Evolutionary conservation across 2,329 filamentous ascomycete species (phyloP), one percentile per base, ranked within the genome.

Genomic region (Cladosporium sp.): DNA sequence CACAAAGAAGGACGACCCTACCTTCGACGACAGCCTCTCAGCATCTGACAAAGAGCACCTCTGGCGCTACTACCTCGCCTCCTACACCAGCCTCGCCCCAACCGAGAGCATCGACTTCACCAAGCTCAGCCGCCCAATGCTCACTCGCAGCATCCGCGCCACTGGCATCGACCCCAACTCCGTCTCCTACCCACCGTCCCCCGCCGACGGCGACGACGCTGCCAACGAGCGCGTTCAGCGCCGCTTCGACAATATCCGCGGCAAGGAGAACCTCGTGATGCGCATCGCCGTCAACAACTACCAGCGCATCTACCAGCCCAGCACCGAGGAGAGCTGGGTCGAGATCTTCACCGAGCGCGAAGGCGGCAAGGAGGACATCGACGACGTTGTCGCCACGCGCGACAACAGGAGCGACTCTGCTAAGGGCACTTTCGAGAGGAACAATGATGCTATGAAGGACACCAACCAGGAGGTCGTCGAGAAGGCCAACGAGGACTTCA

Each of bases 21-120:
- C 83, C 0, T 80, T 96, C 78, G 88, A 94, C 68, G 87, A 87
- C 57, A 86, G 91, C 61, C 82, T 85, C 22, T 81, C 78, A 53
- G 74, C 78, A 3, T 53, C 65, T 15, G 68, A 71, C 52, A 62
- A 59, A 9, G 80, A 85, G 62, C 80, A 81, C 61, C 78, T 85
- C 37, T 99, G 94, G 94, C 90, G 93, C 66, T 96, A 95, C 76
- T 99, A 99, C 71, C 90, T 96, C 58, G 92, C 93, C 17, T 91
- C 92, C 0, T 97, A 89, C 73, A 89, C 91, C 64, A 90, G 91
- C 62, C 83, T 92, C 22, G 91, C 96, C 68, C 89, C 90, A 1
- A 99, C 94, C 0, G 80, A 77, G 54, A 73, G 74, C 42, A 69
- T 79, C 24, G 62, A 66, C 15, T 55, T 58, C 15, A 55, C 40